Conservation (phyloP, 176 grass and related monocot genomes). For the Aegilops speltoides region DNA sequence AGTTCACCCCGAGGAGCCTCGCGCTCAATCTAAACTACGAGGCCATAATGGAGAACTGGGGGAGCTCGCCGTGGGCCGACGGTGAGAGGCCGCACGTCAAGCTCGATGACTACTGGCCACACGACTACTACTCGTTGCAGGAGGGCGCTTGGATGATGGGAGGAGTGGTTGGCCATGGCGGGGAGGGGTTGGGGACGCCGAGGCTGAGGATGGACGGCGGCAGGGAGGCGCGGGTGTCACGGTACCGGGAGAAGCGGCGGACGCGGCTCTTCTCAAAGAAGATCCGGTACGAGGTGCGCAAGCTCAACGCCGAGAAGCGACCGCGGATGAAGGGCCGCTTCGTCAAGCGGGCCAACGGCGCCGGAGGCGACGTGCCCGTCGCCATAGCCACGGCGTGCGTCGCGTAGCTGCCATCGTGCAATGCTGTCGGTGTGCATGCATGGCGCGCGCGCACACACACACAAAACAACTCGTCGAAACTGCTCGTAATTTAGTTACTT, state of each 20-base stretch:
- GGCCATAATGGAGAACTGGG: slow-evolving; percentile 72
- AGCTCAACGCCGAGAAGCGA: slow-evolving; percentile 98
- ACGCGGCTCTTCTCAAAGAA: slow-evolving; percentile 98
- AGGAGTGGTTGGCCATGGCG: slow-evolving; percentile 27
- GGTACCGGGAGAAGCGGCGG: slow-evolving; percentile 94
- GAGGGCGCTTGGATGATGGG: slow-evolving; percentile 45
- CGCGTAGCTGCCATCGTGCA: slow-evolving; percentile 28
- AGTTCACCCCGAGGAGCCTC: slow-evolving; percentile 31
- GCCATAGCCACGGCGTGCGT: slow-evolving; percentile 36
- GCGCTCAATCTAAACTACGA: slow-evolving; percentile 80
- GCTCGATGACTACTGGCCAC: slow-evolving; percentile 56
- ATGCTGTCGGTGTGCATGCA: neutral
- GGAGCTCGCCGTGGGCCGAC: slow-evolving; percentile 69
- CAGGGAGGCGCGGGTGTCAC: slow-evolving; percentile 72
- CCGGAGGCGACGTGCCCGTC: neutral
- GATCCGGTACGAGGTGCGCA: slow-evolving; percentile 96
- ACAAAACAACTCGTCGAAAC: slow-evolving; percentile 59
- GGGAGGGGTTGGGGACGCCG: neutral
- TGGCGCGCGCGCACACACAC: neutral
- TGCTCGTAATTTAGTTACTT: slow-evolving; percentile 27
- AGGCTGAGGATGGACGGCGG: slow-evolving; percentile 45
- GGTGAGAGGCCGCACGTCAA: slow-evolving; percentile 59
- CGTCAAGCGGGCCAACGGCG: slow-evolving; percentile 58
- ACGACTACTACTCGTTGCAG: slow-evolving; percentile 59
- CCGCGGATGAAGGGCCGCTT: slow-evolving; percentile 96